A percentile compares a stretch with the other conserved stretches of the same genome.
phyloP scores from a whole-genome alignment of 495 filamentous ascomycete genomes.

The Penicillium coprophilum region DNA sequence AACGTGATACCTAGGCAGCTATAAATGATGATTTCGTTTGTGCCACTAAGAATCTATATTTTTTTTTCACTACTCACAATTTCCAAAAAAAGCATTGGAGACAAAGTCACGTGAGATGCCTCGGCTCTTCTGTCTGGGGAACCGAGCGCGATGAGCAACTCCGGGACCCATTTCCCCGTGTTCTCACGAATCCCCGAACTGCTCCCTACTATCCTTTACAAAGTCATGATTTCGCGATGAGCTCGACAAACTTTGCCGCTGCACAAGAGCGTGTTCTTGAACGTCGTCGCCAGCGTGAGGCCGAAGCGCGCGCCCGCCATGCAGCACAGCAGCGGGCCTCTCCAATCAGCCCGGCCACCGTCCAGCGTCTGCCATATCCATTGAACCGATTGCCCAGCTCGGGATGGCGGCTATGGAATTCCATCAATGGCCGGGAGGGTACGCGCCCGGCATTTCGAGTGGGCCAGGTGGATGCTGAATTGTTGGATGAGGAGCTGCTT shows the following conservation, averaged over 20 bases:
- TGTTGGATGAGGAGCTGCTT: constrained; percentile 92
- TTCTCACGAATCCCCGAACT: neutral
- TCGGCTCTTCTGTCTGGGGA: constrained; percentile 41
- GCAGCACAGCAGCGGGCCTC: constrained; percentile 58
- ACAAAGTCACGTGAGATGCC: constrained; percentile 13
- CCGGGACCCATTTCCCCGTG: constrained; percentile 17
- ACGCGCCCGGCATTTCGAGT: constrained; percentile 87
- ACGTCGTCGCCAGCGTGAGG: constrained; percentile 70
- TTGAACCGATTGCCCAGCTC: constrained; percentile 58
- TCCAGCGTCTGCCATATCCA: constrained; percentile 64
- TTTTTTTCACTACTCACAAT: neutral
- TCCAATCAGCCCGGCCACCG: constrained; percentile 49
- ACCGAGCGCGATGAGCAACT: constrained; percentile 25
- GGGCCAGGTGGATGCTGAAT: constrained; percentile 93
- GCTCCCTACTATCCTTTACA: constrained; percentile 8
- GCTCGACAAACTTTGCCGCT: constrained; percentile 74
- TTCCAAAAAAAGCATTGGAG: neutral
- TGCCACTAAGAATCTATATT: neutral
- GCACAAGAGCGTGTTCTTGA: constrained; percentile 81
- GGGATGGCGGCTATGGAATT: constrained; percentile 63
- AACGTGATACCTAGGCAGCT: neutral
- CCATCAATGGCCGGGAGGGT: constrained; percentile 71
- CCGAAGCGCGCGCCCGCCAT: constrained; percentile 55
- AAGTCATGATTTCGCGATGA: constrained; percentile 57
- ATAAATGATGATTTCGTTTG: neutral